Conservation (phyloP, 805 yeast species). For the Hanseniaspora singularis region DNA sequence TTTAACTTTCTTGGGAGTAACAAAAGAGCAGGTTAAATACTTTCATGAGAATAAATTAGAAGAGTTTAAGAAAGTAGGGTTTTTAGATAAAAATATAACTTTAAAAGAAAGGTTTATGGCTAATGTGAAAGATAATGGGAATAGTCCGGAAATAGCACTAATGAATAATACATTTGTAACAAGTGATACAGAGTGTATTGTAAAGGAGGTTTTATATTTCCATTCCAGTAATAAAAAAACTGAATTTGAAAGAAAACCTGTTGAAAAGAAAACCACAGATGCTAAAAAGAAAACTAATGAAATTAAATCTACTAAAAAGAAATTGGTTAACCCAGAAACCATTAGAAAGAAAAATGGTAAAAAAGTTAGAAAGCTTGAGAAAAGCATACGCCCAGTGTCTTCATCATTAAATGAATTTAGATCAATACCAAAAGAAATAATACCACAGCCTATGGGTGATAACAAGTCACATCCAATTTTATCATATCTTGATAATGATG, state of each 20-base stretch:
- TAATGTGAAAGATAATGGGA: not conserved
- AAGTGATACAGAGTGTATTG: not conserved
- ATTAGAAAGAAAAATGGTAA: not conserved
- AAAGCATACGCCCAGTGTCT: not conserved
- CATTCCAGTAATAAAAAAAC: not conserved
- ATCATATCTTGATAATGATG: not conserved
- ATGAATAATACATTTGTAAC: conserved; percentile 17
- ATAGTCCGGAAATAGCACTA: conserved; percentile 8
- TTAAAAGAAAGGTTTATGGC: not conserved
- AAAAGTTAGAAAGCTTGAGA: not conserved
- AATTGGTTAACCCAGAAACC: not conserved
- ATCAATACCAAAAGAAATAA: not conserved
- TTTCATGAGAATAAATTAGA: conserved; percentile 8
- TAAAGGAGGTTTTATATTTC: not conserved
- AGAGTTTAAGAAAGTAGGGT: not conserved
- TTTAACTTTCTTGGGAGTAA: conserved; percentile 2
- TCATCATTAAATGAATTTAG: not conserved
- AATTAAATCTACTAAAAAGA: not conserved
- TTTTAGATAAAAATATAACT: conserved; percentile 1
- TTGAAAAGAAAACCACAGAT: not conserved
- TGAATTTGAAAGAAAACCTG: conserved; percentile 19
- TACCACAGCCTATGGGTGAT: not conserved
- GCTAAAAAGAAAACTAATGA: not conserved
- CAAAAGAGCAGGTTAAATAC: conserved; percentile 10
- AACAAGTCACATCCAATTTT: not conserved